Percentiles rank a stretch among this genome's conserved stretches.
Evolutionary conservation across 2,329 filamentous ascomycete genomes (phyloP).

Genomic region (Fusarium begoniae): DNA sequence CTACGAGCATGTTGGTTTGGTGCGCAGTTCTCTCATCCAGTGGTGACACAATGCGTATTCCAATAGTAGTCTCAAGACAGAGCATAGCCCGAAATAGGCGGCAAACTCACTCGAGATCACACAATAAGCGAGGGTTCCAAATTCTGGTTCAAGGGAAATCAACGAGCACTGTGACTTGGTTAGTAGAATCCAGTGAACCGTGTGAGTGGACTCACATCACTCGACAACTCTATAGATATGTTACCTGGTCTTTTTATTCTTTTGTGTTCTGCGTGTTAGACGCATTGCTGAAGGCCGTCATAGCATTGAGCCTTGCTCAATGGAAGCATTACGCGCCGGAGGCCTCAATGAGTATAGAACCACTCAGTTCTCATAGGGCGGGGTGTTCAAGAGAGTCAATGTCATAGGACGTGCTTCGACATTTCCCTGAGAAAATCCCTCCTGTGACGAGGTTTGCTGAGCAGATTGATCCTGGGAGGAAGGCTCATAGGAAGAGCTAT

Average conservation of each 20-base stretch:
- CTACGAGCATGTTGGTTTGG: not conserved
- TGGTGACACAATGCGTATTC: constrained; percentile 8
- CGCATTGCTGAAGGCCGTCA: not conserved
- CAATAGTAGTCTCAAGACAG: constrained; percentile 14
- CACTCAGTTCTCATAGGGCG: not conserved
- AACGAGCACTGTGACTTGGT: constrained; percentile 1
- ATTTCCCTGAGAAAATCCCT: not conserved
- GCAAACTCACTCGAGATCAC: constrained; percentile 2
- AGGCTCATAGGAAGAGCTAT: not conserved
- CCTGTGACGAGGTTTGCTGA: not conserved
- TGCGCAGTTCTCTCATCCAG: constrained; percentile 21
- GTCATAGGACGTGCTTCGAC: not conserved
- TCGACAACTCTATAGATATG: not conserved
- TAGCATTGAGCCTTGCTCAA: not conserved
- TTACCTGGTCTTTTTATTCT: not conserved
- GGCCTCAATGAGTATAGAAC: not conserved
- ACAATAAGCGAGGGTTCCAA: not conserved
- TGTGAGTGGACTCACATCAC: not conserved
- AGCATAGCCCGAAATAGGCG: constrained; percentile 1
- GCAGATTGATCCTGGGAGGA: not conserved
- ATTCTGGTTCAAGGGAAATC: not conserved
- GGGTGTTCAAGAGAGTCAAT: not conserved
- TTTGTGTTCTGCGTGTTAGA: not conserved
- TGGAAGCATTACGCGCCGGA: not conserved
- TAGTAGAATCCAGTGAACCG: not conserved